phyloP scores from a whole-genome alignment of 371 early-diverging fungal species.

The Mucor sp. region DNA sequence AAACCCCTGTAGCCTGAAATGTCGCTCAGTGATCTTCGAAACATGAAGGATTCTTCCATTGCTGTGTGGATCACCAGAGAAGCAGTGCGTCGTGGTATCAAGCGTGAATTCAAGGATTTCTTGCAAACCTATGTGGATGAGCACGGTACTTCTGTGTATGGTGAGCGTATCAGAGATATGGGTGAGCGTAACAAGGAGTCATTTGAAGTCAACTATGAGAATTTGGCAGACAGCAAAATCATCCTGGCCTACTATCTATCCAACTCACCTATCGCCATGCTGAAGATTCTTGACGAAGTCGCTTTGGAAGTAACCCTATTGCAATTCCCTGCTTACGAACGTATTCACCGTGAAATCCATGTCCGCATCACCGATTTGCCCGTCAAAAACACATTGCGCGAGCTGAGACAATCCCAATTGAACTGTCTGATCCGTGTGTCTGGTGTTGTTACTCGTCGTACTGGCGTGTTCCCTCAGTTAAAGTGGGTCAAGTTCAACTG shows the following conservation, averaged over 20 bases:
- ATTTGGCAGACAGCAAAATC: slow-evolving; percentile 75
- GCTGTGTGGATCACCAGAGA: slow-evolving; percentile 82
- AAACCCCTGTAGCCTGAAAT: slow-evolving; percentile 43
- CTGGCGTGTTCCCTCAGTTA: slow-evolving; percentile 96
- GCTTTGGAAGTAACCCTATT: slow-evolving; percentile 88
- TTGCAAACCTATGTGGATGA: slow-evolving; percentile 84
- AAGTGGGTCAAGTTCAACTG: slow-evolving; percentile 98
- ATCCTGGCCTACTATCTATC: slow-evolving; percentile 87
- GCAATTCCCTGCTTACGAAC: slow-evolving; percentile 93
- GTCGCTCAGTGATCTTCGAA: slow-evolving; percentile 53
- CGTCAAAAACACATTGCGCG: slow-evolving; percentile 83
- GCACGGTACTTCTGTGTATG: slow-evolving; percentile 89
- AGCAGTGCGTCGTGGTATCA: slow-evolving; percentile 78
- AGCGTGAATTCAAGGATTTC: slow-evolving; percentile 87
- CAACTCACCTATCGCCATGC: slow-evolving; percentile 85
- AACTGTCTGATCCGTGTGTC: slow-evolving; percentile 93
- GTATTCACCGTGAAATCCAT: slow-evolving; percentile 93
- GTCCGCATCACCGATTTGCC: slow-evolving; percentile 96
- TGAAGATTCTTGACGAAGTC: slow-evolving; percentile 93
- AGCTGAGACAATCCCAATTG: slow-evolving; percentile 91
- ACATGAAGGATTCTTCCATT: slow-evolving; percentile 62
- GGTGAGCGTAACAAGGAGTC: slow-evolving; percentile 91
- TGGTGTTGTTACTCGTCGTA: slow-evolving; percentile 97
- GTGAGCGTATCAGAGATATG: slow-evolving; percentile 86
- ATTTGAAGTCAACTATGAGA: slow-evolving; percentile 87